A percentile compares a stretch with the other conserved stretches of the same genome.
Evolutionary conservation across 2,329 filamentous ascomycete species (phyloP).

Genomic region (Calonectria honghensis): DNA sequence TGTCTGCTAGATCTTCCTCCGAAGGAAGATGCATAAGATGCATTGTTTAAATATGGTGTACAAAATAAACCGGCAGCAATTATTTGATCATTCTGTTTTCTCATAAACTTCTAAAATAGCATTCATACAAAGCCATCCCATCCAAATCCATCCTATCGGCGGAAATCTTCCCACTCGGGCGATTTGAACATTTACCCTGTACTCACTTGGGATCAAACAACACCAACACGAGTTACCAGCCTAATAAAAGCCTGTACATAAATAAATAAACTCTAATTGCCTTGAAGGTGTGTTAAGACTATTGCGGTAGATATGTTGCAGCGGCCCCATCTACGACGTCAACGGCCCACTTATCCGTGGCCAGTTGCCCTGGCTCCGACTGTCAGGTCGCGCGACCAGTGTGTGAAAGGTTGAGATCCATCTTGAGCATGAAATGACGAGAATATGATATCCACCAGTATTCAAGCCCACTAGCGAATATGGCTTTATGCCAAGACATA

Average conservation of each 20-base stretch:
- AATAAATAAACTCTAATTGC: background rate
- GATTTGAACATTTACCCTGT: background rate
- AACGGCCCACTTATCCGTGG: background rate
- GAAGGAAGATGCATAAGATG: background rate
- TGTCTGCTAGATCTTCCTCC: background rate
- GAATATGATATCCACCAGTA: background rate
- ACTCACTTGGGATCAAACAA: fast-evolving
- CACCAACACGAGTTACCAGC: background rate
- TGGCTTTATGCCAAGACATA: background rate
- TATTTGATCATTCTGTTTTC: background rate
- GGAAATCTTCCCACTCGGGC: background rate
- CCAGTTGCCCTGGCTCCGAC: no score
- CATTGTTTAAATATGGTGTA: background rate
- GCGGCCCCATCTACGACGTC: no score
- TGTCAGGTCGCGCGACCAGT: no score
- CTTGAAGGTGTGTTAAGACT: background rate
- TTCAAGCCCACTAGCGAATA: background rate
- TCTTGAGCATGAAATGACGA: background rate
- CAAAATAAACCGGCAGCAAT: background rate
- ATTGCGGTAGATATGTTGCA: background rate
- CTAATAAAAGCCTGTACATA: background rate
- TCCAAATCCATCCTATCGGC: no score
- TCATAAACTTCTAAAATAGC: no score
- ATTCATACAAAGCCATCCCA: no score
- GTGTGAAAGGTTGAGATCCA: background rate